Conservation (phyloP, 257 asterid genomes). For the Nicotiana undulata region DNA sequence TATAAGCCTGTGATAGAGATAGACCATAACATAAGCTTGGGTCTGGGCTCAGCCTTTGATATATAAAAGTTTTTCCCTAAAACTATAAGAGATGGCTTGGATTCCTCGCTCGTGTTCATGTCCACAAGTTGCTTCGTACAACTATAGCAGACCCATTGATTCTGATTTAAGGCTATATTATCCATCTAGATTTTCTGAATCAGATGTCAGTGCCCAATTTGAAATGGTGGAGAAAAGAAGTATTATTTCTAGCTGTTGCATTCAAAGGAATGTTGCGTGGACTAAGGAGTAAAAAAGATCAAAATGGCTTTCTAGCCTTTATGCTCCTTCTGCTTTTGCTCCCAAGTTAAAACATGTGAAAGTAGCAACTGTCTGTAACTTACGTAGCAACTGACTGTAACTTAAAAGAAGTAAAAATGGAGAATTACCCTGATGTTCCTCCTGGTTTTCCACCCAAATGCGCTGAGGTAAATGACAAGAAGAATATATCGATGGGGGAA, state of each 20-base stretch:
- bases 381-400: background rate
- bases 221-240: constrained; percentile 31
- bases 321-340: background rate
- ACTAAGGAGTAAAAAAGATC: constrained; percentile 8
- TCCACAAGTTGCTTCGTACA: constrained; percentile 6
- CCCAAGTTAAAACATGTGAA: background rate
- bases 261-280: constrained; percentile 7
- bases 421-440: constrained; percentile 3
- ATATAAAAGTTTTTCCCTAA: constrained; percentile 11
- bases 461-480: background rate
- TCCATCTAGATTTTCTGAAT: constrained; percentile 23
- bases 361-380: too few species aligned
- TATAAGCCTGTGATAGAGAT: background rate
- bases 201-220: constrained; percentile 18
- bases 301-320: background rate
- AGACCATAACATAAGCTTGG: background rate
- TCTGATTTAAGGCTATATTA: background rate
- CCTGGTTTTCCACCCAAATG: constrained; percentile 16
- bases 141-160: constrained; percentile 5
- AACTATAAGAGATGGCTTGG: background rate
- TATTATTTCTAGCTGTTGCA: constrained; percentile 7
- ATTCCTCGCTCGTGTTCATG: background rate
- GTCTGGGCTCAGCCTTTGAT: background rate
- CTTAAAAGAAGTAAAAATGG: too few species aligned
- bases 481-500: background rate